phyloP scores from a whole-genome alignment of 345 rosid species.

The Brassica cretica region DNA sequence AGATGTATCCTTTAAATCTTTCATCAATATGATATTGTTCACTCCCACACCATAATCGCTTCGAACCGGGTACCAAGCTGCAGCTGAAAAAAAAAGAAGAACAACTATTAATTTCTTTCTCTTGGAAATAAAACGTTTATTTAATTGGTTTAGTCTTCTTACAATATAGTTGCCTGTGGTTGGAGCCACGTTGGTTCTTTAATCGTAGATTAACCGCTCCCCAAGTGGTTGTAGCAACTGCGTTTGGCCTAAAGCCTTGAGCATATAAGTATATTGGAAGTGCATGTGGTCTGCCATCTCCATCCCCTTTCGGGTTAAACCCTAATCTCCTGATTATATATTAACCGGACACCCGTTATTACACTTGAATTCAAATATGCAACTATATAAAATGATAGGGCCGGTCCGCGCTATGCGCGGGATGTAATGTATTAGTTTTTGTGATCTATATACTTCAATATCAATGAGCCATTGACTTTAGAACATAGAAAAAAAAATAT shows the following conservation, averaged over 20 bases:
- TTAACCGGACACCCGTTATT: not conserved
- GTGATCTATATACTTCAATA: no score
- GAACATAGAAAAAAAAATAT: no score
- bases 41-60: slow-evolving; percentile 22
- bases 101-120: not conserved
- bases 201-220: not conserved
- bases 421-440: no score
- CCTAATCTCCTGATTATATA: not conserved
- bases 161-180: not conserved
- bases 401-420: no score
- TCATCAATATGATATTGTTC: slow-evolving; percentile 19
- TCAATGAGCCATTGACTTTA: no score
- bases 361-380: not conserved
- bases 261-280: not conserved
- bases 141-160: not conserved
- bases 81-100: not conserved
- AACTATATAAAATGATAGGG: not conserved
- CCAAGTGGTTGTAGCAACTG: not conserved
- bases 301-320: not conserved
- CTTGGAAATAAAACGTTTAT: not conserved
- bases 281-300: not conserved
- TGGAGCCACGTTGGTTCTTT: not conserved
- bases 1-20: slow-evolving; percentile 10
- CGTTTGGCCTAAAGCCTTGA: not conserved
- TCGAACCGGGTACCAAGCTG: slow-evolving; percentile 36